Evolutionary conservation across 441 rosid species (phyloP).

Genomic region (Populus trichocarpa): DNA sequence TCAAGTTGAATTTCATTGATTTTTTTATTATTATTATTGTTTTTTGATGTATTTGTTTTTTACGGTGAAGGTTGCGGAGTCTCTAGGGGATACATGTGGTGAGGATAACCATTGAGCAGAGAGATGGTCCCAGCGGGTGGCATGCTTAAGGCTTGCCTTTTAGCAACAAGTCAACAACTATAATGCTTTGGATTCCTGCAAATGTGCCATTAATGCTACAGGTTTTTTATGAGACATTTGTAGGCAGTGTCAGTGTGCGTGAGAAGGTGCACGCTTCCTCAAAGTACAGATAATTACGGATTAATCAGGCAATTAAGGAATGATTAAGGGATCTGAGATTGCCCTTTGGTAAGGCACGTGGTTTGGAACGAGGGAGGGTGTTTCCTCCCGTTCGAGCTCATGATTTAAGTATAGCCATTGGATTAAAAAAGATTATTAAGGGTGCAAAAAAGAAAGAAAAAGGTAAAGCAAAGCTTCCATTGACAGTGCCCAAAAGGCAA

Average conservation of each 20-base stretch:
- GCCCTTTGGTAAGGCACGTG: slow-evolving; percentile 21
- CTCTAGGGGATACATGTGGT: background rate
- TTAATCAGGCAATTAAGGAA: slow-evolving; percentile 1
- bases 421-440: background rate
- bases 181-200: slow-evolving; percentile 12
- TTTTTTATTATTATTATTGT: no score
- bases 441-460: background rate
- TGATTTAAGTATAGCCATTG: slow-evolving; percentile 7
- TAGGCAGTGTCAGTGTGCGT: background rate
- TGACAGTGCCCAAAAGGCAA: slow-evolving; percentile 15
- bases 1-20: background rate
- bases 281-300: slow-evolving; percentile 31
- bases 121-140: slow-evolving; percentile 8
- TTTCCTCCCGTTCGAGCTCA: slow-evolving; percentile 24
- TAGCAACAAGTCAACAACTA: slow-evolving; percentile 8
- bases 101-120: background rate
- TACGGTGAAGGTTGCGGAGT: slow-evolving; percentile 44
- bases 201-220: background rate
- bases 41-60: background rate
- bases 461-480: background rate
- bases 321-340: background rate
- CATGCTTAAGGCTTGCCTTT: slow-evolving; percentile 9
- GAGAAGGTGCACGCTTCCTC: slow-evolving; percentile 13
- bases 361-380: slow-evolving; percentile 31
- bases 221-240: background rate